Evolutionary conservation across 148 eudicot genomes (phyloP).

Genomic region (Heliosperma pusillum): DNA sequence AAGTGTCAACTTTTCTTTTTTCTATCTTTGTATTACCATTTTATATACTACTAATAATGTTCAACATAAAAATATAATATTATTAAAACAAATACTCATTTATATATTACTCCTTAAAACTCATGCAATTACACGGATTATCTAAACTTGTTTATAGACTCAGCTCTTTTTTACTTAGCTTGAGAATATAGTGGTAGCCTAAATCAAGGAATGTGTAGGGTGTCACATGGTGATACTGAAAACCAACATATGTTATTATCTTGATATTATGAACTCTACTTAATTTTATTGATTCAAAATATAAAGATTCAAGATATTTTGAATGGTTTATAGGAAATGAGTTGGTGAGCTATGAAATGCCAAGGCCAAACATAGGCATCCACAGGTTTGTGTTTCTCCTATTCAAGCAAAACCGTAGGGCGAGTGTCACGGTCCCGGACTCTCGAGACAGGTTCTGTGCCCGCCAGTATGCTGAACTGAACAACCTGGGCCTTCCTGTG

Average conservation of each 20-base stretch:
- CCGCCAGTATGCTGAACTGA: slow-evolving; percentile 52
- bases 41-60: too few species aligned
- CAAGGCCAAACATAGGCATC: slow-evolving; percentile 91
- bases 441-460: slow-evolving; percentile 66
- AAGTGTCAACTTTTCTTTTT: too few species aligned
- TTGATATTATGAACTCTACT: neutral
- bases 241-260: neutral
- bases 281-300: neutral
- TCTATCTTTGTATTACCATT: too few species aligned
- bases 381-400: slow-evolving; percentile 76
- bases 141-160: too few species aligned
- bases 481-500: slow-evolving; percentile 72
- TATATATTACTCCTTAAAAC: too few species aligned
- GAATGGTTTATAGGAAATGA: slow-evolving; percentile 52
- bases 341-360: slow-evolving; percentile 67
- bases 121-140: too few species aligned
- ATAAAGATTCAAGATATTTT: neutral
- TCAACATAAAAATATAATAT: too few species aligned
- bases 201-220: neutral
- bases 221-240: neutral
- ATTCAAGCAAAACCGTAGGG: slow-evolving; percentile 64
- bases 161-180: too few species aligned
- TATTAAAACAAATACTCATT: too few species aligned
- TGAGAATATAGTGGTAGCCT: too few species aligned
- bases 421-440: slow-evolving; percentile 30